phyloP scores from a whole-genome alignment of 2,329 filamentous ascomycete genomes.

The Aspergillus calidoustus region DNA sequence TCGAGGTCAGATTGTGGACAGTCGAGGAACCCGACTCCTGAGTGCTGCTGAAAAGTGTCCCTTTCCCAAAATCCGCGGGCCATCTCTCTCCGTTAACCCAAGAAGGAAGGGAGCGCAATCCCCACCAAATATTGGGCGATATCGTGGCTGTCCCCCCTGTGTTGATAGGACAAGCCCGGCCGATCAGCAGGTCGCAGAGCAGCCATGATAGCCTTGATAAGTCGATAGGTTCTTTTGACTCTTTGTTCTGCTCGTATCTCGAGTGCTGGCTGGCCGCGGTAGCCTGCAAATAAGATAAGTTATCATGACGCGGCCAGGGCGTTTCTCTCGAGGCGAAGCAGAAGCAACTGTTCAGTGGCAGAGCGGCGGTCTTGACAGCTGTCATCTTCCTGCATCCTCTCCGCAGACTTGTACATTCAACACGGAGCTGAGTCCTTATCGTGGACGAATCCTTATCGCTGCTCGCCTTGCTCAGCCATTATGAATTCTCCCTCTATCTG shows the following conservation, averaged over 20 bases:
- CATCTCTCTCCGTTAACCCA: conserved; percentile 4
- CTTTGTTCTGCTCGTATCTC: not conserved
- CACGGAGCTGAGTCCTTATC: not conserved
- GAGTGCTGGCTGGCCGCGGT: conserved; percentile 4
- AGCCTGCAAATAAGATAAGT: conserved; percentile 4
- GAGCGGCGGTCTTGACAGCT: not conserved
- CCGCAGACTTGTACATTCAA: not conserved
- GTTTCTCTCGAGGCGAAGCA: not conserved
- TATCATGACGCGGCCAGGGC: not conserved
- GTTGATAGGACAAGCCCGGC: conserved; percentile 27
- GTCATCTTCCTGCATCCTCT: not conserved
- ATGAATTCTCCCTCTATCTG: not conserved
- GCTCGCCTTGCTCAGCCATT: not conserved
- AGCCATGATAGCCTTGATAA: not conserved
- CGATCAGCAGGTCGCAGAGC: conserved; percentile 24
- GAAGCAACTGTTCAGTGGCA: conserved; percentile 5
- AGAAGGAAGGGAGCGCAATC: conserved; percentile 6
- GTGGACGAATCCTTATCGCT: not conserved
- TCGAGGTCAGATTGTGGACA: not conserved
- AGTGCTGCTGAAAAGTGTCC: no score
- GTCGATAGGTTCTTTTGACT: not conserved
- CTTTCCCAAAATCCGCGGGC: not conserved
- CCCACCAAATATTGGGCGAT: conserved; percentile 19
- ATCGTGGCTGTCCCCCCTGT: conserved; percentile 20
- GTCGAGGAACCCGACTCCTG: not conserved